Percentiles rank a stretch among this genome's conserved stretches.
These are phyloP conservation scores for Ramularia collo-cygni DNA, from an alignment of 2,329 filamentous ascomycete genomes.

Conservation along the genomic window DNA sequence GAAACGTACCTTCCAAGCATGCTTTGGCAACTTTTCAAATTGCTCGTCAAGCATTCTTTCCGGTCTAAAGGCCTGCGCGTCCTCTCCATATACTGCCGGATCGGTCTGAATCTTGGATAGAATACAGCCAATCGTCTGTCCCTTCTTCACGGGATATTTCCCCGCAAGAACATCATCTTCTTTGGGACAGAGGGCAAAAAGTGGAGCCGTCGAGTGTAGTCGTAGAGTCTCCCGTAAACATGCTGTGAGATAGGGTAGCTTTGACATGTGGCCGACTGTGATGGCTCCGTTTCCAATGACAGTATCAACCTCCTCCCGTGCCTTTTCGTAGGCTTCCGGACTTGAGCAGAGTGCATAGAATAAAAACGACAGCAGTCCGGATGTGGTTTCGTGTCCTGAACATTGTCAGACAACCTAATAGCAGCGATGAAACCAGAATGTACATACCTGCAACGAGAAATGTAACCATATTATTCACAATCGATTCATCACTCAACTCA, in stretches of 20 bases:
- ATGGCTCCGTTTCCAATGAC: slow-evolving; percentile 56
- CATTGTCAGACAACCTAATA: slow-evolving; percentile 28
- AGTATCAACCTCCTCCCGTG: slow-evolving; percentile 60
- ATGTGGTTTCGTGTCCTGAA: slow-evolving; percentile 58
- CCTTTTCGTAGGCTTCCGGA: slow-evolving; percentile 52
- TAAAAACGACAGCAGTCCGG: slow-evolving; percentile 58
- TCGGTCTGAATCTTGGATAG: slow-evolving; percentile 54
- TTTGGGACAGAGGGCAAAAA: slow-evolving; percentile 49
- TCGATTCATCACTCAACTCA: slow-evolving; percentile 50
- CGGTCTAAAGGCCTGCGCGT: slow-evolving; percentile 59
- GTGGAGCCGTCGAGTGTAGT: slow-evolving; percentile 51
- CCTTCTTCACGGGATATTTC: slow-evolving; percentile 53
- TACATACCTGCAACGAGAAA: slow-evolving; percentile 53
- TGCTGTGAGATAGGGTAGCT: slow-evolving; percentile 61
- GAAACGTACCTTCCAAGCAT: slow-evolving; percentile 17
- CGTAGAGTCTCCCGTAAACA: slow-evolving; percentile 60
- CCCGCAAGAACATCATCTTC: slow-evolving; percentile 46
- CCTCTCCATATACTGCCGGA: slow-evolving; percentile 56
- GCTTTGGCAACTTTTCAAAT: slow-evolving; percentile 44
- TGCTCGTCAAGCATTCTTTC: slow-evolving; percentile 65
- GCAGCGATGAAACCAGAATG: not conserved
- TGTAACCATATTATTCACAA: slow-evolving; percentile 59
- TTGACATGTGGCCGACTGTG: slow-evolving; percentile 54
- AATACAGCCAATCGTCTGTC: slow-evolving; percentile 45
- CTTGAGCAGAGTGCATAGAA: slow-evolving; percentile 61